These are phyloP conservation scores for Oxalis stricta DNA, from an alignment of 441 rosid species.

Conservation along the genomic window DNA sequence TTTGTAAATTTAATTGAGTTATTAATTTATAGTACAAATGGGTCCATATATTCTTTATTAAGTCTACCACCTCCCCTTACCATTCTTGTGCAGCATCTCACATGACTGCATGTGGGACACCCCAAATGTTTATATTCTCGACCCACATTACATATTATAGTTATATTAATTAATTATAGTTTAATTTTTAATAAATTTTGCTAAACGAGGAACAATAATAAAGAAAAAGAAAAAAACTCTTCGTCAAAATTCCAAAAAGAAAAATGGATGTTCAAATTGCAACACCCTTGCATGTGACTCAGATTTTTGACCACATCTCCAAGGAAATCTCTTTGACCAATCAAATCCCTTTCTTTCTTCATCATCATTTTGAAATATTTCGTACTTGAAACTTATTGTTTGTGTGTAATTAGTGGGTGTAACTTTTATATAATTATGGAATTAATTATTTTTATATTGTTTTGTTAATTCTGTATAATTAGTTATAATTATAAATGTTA, in stretches of 20 bases:
- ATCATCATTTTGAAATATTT: too few species aligned
- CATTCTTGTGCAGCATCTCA: conserved; percentile 31
- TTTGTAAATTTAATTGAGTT: neutral
- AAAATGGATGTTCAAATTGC: conserved; percentile 12
- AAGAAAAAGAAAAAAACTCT: neutral
- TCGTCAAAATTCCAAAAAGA: too few species aligned
- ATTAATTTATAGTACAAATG: neutral
- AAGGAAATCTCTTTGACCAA: conserved; percentile 29
- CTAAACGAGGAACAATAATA: neutral
- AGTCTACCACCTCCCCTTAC: conserved; percentile 11
- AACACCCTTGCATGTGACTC: conserved; percentile 46
- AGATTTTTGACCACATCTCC: conserved; percentile 35
- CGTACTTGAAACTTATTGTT: too few species aligned
- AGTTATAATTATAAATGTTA: too few species aligned
- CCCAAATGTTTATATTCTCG: conserved; percentile 22
- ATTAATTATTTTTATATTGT: too few species aligned
- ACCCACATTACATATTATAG: conserved; percentile 17
- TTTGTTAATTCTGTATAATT: too few species aligned
- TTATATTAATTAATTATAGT: neutral
- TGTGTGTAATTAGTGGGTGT: too few species aligned
- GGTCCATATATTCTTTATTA: conserved; percentile 2
- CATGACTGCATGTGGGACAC: conserved; percentile 44
- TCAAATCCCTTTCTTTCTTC: too few species aligned
- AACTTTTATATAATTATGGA: too few species aligned
- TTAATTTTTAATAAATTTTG: conserved; percentile 3